Evolutionary conservation across 2,329 filamentous ascomycete species (phyloP).

Genomic region (Ophiocordyceps camponoti-rufipedis): DNA sequence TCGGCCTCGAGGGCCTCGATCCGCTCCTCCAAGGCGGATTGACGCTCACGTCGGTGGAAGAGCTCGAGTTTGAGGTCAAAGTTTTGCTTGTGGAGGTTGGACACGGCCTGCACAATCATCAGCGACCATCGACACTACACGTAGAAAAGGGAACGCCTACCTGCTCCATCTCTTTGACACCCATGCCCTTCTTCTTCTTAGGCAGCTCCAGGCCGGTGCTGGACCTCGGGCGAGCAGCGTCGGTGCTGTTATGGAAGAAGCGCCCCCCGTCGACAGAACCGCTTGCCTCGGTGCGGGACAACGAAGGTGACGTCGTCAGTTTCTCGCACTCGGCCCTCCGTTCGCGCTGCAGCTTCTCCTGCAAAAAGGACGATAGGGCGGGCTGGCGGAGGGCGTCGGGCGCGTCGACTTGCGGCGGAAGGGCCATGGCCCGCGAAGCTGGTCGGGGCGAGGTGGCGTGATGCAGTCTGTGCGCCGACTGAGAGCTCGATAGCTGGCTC

Average conservation of each 20-base stretch:
- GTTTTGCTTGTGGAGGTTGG: slow-evolving; percentile 55
- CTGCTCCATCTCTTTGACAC: slow-evolving; percentile 50
- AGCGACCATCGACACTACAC: too few species aligned
- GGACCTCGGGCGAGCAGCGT: slow-evolving; percentile 22
- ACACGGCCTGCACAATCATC: slow-evolving; percentile 31
- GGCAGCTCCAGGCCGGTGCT: slow-evolving; percentile 19
- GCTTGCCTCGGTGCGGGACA: slow-evolving; percentile 18
- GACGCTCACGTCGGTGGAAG: slow-evolving; percentile 48
- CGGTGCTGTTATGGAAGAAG: slow-evolving; percentile 13
- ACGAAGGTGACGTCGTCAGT: slow-evolving; percentile 11
- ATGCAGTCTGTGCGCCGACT: neutral
- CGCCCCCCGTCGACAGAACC: slow-evolving; percentile 19
- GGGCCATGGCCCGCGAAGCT: slow-evolving; percentile 20
- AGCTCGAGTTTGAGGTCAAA: slow-evolving; percentile 61
- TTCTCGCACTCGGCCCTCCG: slow-evolving; percentile 30
- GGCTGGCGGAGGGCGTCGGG: slow-evolving; percentile 21
- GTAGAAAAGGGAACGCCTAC: slow-evolving; percentile 16
- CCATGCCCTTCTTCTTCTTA: slow-evolving; percentile 36
- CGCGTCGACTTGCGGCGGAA: slow-evolving; percentile 22
- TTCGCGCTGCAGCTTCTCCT: slow-evolving; percentile 34
- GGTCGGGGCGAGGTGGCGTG: slow-evolving; percentile 10
- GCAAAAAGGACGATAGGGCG: slow-evolving; percentile 31
- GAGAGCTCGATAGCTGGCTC: slow-evolving; percentile 11
- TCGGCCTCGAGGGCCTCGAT: slow-evolving; percentile 36
- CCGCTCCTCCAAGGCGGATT: slow-evolving; percentile 37